A percentile compares a stretch with the other conserved stretches of the same genome.
These are phyloP conservation scores for Chloris gayana DNA, from an alignment of 176 grass and related monocot species.

Conservation along the genomic window DNA sequence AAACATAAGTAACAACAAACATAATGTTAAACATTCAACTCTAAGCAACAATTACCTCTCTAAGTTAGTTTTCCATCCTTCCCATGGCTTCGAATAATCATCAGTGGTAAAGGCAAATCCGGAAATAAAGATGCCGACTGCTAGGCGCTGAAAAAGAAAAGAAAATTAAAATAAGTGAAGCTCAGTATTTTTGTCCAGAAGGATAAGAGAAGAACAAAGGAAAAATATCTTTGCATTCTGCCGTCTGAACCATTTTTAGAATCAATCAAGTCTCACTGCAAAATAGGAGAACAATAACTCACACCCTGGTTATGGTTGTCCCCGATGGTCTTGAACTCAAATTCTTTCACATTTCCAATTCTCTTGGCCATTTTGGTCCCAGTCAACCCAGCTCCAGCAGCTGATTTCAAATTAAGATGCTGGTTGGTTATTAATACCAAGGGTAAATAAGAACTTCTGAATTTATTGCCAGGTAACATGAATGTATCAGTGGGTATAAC, in stretches of 20 bases:
- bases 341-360: slow-evolving; percentile 86
- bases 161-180: slow-evolving; percentile 1
- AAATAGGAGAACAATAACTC: slow-evolving; percentile 55
- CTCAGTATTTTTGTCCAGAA: not conserved
- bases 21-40: slow-evolving; percentile 8
- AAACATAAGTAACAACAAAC: not conserved
- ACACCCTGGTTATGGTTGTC: slow-evolving; percentile 96
- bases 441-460: not conserved
- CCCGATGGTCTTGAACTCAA: slow-evolving; percentile 85
- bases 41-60: slow-evolving; percentile 66
- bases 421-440: slow-evolving; percentile 22
- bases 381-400: slow-evolving; percentile 98
- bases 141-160: slow-evolving; percentile 71
- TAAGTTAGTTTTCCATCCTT: slow-evolving; percentile 81
- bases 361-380: slow-evolving; percentile 94
- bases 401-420: slow-evolving; percentile 51
- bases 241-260: slow-evolving; percentile 8
- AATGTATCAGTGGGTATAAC: not conserved
- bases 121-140: slow-evolving; percentile 74
- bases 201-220: not conserved
- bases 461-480: slow-evolving; percentile 1
- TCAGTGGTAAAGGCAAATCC: slow-evolving; percentile 82
- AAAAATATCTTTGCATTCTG: not conserved
- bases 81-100: slow-evolving; percentile 89
- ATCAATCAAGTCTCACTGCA: not conserved